Evolutionary conservation across 345 rosid species (phyloP).

Genomic region (Streptanthus diversifolius): DNA sequence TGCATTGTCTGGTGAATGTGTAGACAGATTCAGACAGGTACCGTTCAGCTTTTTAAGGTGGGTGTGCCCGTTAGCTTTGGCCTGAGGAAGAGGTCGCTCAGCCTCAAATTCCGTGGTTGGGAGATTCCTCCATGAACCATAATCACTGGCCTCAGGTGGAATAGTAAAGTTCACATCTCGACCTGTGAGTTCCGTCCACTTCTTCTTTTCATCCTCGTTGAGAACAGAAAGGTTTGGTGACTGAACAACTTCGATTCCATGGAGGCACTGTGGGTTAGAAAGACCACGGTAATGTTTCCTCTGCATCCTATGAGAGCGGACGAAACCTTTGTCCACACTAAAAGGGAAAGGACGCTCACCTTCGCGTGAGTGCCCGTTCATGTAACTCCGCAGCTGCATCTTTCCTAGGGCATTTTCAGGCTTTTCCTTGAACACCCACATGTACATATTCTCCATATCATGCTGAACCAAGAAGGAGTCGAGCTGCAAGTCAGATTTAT

Average conservation of each 20-base stretch:
- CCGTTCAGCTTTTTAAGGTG: constrained; percentile 52
- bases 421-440: constrained; percentile 77
- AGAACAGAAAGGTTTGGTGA: constrained; percentile 55
- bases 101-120: constrained; percentile 58
- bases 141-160: constrained; percentile 66
- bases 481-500: constrained; percentile 66
- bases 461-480: constrained; percentile 77
- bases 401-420: constrained; percentile 76
- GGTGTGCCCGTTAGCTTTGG: constrained; percentile 39
- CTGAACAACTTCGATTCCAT: constrained; percentile 62
- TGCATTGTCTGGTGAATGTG: constrained; percentile 52
- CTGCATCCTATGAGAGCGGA: constrained; percentile 79
- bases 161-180: constrained; percentile 52
- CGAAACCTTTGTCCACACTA: constrained; percentile 67
- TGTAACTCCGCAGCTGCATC: constrained; percentile 78
- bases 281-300: constrained; percentile 79
- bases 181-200: constrained; percentile 71
- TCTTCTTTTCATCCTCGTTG: constrained; percentile 61
- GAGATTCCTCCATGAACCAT: constrained; percentile 61
- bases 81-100: constrained; percentile 42
- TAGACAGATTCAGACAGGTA: constrained; percentile 52
- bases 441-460: constrained; percentile 81
- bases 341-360: constrained; percentile 76
- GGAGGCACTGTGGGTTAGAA: constrained; percentile 76
- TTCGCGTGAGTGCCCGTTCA: constrained; percentile 79